Evolutionary conservation across 2,329 filamentous ascomycete genomes (phyloP), one percentile per base, ranked within the genome.

Genomic region (Cladosporium sp.): DNA sequence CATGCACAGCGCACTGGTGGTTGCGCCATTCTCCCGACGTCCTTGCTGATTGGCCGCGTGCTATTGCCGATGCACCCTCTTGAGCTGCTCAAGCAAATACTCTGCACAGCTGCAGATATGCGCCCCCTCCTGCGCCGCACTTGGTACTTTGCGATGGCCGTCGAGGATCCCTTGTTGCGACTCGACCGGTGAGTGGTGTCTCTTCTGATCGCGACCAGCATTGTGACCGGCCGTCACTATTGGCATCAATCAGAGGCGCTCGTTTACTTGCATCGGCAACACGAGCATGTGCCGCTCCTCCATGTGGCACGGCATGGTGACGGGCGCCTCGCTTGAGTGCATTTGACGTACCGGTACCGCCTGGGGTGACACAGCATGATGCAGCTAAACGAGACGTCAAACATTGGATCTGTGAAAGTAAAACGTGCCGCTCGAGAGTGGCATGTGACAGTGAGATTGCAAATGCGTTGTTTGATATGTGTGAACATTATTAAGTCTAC

Each of bases 261-360:
- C 61, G 61, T 63, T 37, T 63, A 63, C 61, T 40, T 63, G 61
- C 61, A 63, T 63, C 61, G 61, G 61, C 61, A 63, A 56, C 35
- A 56, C 49, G 61, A 56, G 61, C 50, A 63, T 63, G 61, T 63
- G 61, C 61, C 61, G 61, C 50, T 31, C 49, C 35, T 40, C 61
- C 61, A 63, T 63, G 61, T 63, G 61, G 61, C 44, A 62, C 50
- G 61, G 60, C 61, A 55, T 40, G 60, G 50, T 63, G 61, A 63
- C 61, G 61, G 50, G 61, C 61, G 61, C 61, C 61, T 63, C 61
- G 61, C 61, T 63, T 55, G 40, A 37, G 50, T 63, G 61, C 61
- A 63, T 53, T 23, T 18, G n/a, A 31, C 61, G 50, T 55, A 63
- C 50, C 33, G 61, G 61, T 63, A 63, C 61, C 61, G 61, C 61